Evolutionary conservation across 805 yeast genomes (phyloP).

Genomic region (Yamadazyma kitorensis): DNA sequence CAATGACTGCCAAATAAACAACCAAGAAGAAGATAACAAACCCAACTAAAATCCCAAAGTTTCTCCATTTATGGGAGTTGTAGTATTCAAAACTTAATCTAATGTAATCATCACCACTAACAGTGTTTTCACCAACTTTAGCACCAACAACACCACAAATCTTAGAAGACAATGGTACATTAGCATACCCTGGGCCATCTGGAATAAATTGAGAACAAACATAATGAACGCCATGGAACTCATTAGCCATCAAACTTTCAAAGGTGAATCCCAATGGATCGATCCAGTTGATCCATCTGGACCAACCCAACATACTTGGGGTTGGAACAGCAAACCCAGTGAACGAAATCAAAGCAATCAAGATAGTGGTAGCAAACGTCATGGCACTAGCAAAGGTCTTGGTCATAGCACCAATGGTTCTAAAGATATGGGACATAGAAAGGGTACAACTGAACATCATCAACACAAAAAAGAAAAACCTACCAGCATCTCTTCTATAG

Average conservation of each 20-base stretch:
- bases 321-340: slow-evolving; percentile 47
- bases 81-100: slow-evolving; percentile 46
- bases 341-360: slow-evolving; percentile 51
- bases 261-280: slow-evolving; percentile 41
- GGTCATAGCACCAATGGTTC: slow-evolving; percentile 42
- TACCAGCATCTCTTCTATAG: slow-evolving; percentile 32
- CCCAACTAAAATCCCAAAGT: slow-evolving; percentile 63
- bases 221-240: slow-evolving; percentile 34
- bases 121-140: slow-evolving; percentile 46
- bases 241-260: slow-evolving; percentile 64
- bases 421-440: slow-evolving; percentile 39
- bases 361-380: slow-evolving; percentile 18
- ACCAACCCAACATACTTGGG: slow-evolving; percentile 60
- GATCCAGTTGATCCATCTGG: slow-evolving; percentile 47
- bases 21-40: slow-evolving; percentile 43
- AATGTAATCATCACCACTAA: slow-evolving; percentile 61
- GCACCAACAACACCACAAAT: slow-evolving; percentile 66
- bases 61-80: slow-evolving; percentile 72
- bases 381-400: slow-evolving; percentile 43
- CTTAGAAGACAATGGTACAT: slow-evolving; percentile 32
- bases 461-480: slow-evolving; percentile 36
- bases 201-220: slow-evolving; percentile 57
- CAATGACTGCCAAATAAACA: slow-evolving; percentile 14
- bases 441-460: slow-evolving; percentile 26
- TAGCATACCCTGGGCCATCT: slow-evolving; percentile 49